Conservation (phyloP, 2,329 filamentous ascomycete genomes). For the Coniochaeta prunicola region DNA sequence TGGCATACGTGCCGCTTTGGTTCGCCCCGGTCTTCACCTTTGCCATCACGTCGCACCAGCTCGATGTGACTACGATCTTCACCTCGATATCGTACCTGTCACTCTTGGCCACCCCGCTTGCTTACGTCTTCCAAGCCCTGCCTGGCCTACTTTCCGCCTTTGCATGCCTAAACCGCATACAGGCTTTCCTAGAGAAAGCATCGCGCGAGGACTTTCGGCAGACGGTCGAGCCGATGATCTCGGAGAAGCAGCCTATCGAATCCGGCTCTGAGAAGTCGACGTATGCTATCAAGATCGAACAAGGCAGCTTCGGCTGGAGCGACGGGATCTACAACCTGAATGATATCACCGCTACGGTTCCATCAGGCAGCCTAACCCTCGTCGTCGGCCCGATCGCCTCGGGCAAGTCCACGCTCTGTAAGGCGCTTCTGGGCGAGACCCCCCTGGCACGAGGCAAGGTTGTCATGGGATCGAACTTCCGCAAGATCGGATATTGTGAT, state of each 20-base stretch:
- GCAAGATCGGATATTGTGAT: conserved; percentile 28
- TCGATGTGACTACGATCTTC: conserved; percentile 20
- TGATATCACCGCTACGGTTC: conserved; percentile 25
- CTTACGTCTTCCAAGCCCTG: conserved; percentile 22
- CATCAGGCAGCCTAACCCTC: conserved; percentile 24
- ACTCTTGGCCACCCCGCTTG: conserved; percentile 24
- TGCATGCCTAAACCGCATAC: conserved; percentile 26
- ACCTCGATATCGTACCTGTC: conserved; percentile 24
- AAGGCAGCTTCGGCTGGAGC: conserved; percentile 27
- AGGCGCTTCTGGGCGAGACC: conserved; percentile 29
- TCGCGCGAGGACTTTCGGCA: conserved; percentile 18
- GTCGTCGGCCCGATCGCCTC: conserved; percentile 35
- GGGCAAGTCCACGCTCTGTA: conserved; percentile 36
- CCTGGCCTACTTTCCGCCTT: conserved; percentile 23
- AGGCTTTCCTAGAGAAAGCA: conserved; percentile 26
- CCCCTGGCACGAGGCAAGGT: conserved; percentile 19
- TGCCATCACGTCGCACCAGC: conserved; percentile 12
- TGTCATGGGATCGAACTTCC: conserved; percentile 8
- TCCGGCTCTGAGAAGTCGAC: not conserved
- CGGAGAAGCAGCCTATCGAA: not conserved
- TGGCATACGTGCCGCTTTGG: conserved; percentile 25
- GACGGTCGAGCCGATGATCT: not conserved
- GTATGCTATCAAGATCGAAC: conserved; percentile 5
- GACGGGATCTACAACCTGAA: conserved; percentile 18
- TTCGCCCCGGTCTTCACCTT: conserved; percentile 28